Percentiles rank a stretch among this genome's conserved stretches.
Evolutionary conservation across 2,329 filamentous ascomycete genomes (phyloP).

Genomic region (Apiospora rasikravindrae): DNA sequence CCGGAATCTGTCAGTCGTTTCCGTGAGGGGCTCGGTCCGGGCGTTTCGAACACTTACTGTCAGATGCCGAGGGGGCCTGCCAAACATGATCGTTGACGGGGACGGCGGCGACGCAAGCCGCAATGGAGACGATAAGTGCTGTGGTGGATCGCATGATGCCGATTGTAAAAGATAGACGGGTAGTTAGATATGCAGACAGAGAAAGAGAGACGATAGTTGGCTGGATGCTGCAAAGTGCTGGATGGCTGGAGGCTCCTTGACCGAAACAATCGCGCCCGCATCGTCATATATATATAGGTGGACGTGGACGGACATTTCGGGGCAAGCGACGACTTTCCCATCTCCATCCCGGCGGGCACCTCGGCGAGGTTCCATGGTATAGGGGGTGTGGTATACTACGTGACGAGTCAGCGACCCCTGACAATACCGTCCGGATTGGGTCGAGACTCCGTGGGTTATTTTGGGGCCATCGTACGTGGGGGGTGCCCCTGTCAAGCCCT

Average conservation of each 20-base stretch:
- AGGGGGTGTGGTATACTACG: neutral
- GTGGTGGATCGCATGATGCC: neutral
- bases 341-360: neutral
- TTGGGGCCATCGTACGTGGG: neutral
- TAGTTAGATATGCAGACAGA: neutral
- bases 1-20: neutral
- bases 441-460: slow-evolving; percentile 2
- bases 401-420: neutral
- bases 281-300: neutral
- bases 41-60: neutral
- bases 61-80: slow-evolving; percentile 6
- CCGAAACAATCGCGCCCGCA: neutral
- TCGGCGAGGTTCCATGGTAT: neutral
- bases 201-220: slow-evolving; percentile 7
- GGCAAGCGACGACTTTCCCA: neutral
- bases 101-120: neutral
- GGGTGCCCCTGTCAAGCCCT: neutral
- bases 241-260: neutral
- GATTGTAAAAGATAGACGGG: neutral
- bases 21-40: neutral
- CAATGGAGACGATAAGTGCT: neutral
- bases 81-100: neutral
- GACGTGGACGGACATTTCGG: neutral
- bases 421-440: neutral
- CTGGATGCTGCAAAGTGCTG: neutral